phyloP scores from a whole-genome alignment of 2,329 filamentous ascomycete species.

The Monosporascus ibericus region DNA sequence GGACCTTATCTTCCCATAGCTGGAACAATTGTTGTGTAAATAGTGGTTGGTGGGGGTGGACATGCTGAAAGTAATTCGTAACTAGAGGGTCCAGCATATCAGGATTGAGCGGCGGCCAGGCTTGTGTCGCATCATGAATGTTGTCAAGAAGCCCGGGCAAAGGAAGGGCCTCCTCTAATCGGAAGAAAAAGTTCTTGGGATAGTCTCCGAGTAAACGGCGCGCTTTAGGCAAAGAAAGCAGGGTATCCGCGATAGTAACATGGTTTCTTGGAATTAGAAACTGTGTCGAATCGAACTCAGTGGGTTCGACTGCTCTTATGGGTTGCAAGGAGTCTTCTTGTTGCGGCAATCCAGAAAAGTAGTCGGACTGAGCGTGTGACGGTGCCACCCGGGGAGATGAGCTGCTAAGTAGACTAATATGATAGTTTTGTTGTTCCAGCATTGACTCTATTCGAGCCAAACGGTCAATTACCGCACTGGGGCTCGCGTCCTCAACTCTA shows the following conservation, averaged over 20 bases:
- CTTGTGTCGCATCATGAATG: conserved; percentile 15
- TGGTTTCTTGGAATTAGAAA: conserved; percentile 31
- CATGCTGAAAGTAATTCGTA: conserved; percentile 27
- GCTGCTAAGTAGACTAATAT: conserved; percentile 20
- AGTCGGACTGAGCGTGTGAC: conserved; percentile 18
- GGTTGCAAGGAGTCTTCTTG: conserved; percentile 16
- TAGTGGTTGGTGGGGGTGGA: conserved; percentile 30
- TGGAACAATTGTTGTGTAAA: conserved; percentile 24
- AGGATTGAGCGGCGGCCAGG: conserved; percentile 23
- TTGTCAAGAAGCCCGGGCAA: conserved; percentile 24
- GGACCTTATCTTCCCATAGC: conserved; percentile 21
- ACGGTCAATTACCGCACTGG: conserved; percentile 29
- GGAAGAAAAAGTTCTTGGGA: conserved; percentile 27
- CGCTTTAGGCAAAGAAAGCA: conserved; percentile 28
- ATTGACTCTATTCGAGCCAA: conserved; percentile 31
- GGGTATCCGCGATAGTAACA: conserved; percentile 25
- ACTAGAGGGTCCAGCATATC: conserved; percentile 20
- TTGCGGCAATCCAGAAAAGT: conserved; percentile 13
- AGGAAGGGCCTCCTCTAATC: conserved; percentile 26
- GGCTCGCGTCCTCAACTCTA: conserved; percentile 28
- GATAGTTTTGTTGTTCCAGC: conserved; percentile 25
- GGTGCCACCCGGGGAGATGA: conserved; percentile 18
- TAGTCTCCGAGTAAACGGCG: conserved; percentile 27
- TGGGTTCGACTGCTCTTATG: conserved; percentile 13
- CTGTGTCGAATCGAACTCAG: conserved; percentile 23